A percentile compares a stretch with the other conserved stretches of the same genome.
phyloP scores from a whole-genome alignment of 2,329 filamentous ascomycete species.

The Cadophora gregata region DNA sequence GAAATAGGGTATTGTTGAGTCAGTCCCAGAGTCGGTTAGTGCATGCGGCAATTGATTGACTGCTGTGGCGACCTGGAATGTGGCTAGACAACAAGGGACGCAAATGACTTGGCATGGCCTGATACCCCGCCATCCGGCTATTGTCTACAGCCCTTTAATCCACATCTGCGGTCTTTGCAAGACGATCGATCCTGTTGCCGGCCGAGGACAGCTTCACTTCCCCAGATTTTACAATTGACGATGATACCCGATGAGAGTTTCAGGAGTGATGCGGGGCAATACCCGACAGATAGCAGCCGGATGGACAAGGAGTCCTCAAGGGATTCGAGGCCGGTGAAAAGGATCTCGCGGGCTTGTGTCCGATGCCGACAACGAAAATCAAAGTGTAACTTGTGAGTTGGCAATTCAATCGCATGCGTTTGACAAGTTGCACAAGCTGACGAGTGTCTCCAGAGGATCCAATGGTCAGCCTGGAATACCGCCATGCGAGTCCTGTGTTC shows the following conservation, averaged over 20 bases:
- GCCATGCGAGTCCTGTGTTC: conserved; percentile 49
- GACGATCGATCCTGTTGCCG: conserved; percentile 7
- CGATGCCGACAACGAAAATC: conserved; percentile 37
- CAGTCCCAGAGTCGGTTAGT: not conserved
- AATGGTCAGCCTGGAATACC: conserved; percentile 37
- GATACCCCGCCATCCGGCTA: conserved; percentile 14
- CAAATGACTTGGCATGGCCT: not conserved
- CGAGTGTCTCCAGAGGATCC: conserved; percentile 42
- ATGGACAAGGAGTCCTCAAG: conserved; percentile 12
- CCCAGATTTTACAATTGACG: conserved; percentile 19
- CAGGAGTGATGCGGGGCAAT: conserved; percentile 23
- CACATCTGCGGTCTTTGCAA: not conserved
- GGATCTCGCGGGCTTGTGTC: conserved; percentile 37
- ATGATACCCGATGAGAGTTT: conserved; percentile 22
- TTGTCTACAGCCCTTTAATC: not conserved
- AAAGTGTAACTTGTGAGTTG: conserved; percentile 38
- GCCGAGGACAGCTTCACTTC: conserved; percentile 17
- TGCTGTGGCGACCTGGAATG: not conserved
- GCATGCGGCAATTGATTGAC: not conserved
- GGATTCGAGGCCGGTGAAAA: conserved; percentile 27
- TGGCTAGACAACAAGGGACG: not conserved
- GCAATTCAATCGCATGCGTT: not conserved
- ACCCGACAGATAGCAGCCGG: conserved; percentile 18
- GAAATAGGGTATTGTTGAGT: not conserved
- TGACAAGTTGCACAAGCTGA: not conserved